Evolutionary conservation across 2,329 filamentous ascomycete genomes (phyloP), one percentile per base, ranked within the genome.

Genomic region (Plectosphaerella cucumerina): DNA sequence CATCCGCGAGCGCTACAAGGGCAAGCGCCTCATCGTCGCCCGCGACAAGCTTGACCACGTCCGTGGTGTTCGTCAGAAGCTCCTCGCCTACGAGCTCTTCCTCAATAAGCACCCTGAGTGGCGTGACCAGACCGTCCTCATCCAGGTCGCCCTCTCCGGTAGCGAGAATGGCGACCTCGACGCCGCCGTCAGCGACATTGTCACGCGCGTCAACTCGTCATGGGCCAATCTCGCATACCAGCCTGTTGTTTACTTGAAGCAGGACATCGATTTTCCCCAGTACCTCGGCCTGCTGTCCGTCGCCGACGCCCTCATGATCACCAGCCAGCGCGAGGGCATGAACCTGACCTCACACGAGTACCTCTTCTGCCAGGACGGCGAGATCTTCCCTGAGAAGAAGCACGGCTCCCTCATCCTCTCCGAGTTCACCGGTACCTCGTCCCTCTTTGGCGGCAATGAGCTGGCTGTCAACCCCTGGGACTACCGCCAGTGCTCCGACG

Each of bases 271-370:
- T 52, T 96, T 96, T 64, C 78, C 89, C 0, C 92, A 97, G 64
- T 97, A 97, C 62, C 80, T 97, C n/a, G 93, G 92, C 2, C 76
- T 97, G 8, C 78, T 97, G 44, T 90, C 90, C 3, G 86, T 95
- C 48, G 94, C 93, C 2, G 92, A 97, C 70, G 89, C 87, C 3
- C 75, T 97, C 47, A 94, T 97, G 82, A 94, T 97, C 62, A 95
- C 93, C 2, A 95, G 90, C 64, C 84, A 97, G 60, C 90, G 94
- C 48, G 93, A 97, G 67, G 93, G 93, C 56, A 97, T 97, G 94
- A 97, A 97, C 65, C 71, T 97, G 50, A 97, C 93, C 0, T 92
- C 89, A 6, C 94, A 97, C 65, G 93, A 97, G 66, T 97, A 91
- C 63, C 81, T 97, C 33, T 89, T 90, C 58, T 97, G 92, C 63